Conservation (phyloP, 2,329 filamentous ascomycete genomes). For the Fusarium sp. region DNA sequence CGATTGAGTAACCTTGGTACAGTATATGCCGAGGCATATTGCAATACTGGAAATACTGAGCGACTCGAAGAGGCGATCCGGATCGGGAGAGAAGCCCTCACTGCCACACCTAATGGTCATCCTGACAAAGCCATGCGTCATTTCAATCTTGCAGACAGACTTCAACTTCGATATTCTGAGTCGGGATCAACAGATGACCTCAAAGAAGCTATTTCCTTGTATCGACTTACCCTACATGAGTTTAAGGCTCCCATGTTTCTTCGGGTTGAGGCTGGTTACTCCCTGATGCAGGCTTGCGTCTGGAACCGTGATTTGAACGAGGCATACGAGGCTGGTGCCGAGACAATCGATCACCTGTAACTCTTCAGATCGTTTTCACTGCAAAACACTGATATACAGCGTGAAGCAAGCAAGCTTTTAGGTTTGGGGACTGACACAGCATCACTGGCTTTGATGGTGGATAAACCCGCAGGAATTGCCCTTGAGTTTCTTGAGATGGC, state of each 20-base stretch:
- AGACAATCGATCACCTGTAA: not conserved
- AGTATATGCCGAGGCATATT: not conserved
- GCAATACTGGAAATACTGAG: not conserved
- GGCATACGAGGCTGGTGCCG: not conserved
- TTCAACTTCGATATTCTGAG: not conserved
- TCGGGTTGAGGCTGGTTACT: not conserved
- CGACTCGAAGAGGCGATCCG: not conserved
- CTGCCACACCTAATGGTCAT: not conserved
- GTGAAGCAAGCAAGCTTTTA: too few relatives aligned
- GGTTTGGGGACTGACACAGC: too few relatives aligned
- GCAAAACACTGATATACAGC: not conserved
- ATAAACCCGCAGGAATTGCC: fast-evolving
- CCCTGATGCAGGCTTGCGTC: not conserved
- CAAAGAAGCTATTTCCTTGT: not conserved
- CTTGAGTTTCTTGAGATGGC: not conserved
- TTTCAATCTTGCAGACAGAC: not conserved
- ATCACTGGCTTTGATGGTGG: too few relatives aligned
- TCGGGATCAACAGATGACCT: not conserved
- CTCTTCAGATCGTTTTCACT: not conserved
- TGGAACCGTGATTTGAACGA: not conserved
- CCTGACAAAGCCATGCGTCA: not conserved
- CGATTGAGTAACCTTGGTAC: not conserved
- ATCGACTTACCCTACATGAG: too few relatives aligned
- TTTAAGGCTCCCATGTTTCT: not conserved
- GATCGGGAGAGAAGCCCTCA: not conserved